Conservation (phyloP, 225 moss, liverwort and hornwort genomes). For the Physcomitrium patens region DNA sequence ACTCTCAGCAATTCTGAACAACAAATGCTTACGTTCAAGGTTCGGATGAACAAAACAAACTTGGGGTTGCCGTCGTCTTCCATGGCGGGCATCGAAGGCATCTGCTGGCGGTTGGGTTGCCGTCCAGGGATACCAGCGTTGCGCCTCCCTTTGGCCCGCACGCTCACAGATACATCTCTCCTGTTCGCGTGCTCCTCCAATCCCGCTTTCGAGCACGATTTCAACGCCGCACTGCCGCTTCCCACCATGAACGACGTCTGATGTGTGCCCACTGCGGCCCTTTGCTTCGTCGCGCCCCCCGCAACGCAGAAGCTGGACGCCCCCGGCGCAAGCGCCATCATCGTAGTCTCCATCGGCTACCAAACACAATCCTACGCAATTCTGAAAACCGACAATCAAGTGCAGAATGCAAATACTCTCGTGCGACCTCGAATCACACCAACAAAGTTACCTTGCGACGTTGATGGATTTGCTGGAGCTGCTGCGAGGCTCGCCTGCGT, state of each 20-base stretch:
- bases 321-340: conserved; percentile 28
- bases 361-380: background rate
- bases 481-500: background rate
- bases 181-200: conserved; percentile 29
- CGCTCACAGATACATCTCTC: conserved; percentile 45
- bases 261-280: conserved; percentile 28
- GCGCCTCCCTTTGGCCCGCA: conserved; percentile 86
- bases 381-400: background rate
- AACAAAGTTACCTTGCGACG: background rate
- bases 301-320: conserved; percentile 33
- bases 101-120: conserved; percentile 56
- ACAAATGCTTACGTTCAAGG: conserved; percentile 66
- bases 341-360: conserved; percentile 30
- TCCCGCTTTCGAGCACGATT: conserved; percentile 24
- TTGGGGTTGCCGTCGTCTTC: conserved; percentile 89
- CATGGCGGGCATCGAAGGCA: conserved; percentile 76
- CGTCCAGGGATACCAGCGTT: conserved; percentile 63
- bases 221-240: conserved; percentile 35
- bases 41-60: conserved; percentile 89
- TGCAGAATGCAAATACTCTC: accelerated
- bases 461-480: background rate
- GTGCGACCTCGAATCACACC: background rate
- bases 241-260: conserved; percentile 56
- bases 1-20: background rate
- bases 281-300: conserved; percentile 3